Evolutionary conservation across 2,329 filamentous ascomycete genomes (phyloP), one percentile per base, ranked within the genome.

Genomic region (Hymenoscyphus fraxineus): DNA sequence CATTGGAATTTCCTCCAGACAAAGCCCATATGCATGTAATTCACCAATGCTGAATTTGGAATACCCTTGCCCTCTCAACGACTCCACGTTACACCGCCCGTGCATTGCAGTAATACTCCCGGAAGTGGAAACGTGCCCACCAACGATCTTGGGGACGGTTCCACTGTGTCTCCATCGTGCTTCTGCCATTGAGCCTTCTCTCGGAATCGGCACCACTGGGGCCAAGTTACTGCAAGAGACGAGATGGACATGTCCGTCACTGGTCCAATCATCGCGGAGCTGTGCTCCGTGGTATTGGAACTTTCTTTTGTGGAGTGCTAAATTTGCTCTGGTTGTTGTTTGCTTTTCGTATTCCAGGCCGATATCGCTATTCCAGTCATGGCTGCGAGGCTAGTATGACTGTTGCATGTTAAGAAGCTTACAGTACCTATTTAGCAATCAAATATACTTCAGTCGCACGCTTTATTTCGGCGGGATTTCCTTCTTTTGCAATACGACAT

Each of bases 71-170:
- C 47, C 4, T 22, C 47, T 54, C 47, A 54, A 54, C 47, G 47
- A 54, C 47, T 54, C 47, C 47, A 54, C 47, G 47, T 54, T 54
- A 54, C 47, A 54, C 47, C 12, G 27, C 47, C 22, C 47, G 19
- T 22, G 47, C 47, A 54, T 54, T 54, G 19, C 47, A 54, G 19
- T 27, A 27, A 54, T 54, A 54, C 22, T 54, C 47, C 47, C 60
- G 32, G 44, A 32, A 39, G 15, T 56, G 19, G 41, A 38, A 40
- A 3, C 22, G n/a, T 19, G 22, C 51, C 15, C n/a, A 1, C 31
- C 40, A 41, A 31, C 60, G 60, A 61, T 61, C 60, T 31, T 56
- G 35, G 47, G 55, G 22, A 40, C 47, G 35, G 47, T 57, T 41
- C 35, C 32, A 61, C 60, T 27, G 19, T 56, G n/a, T 32, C 19